Evolutionary conservation across 306 rosid species (phyloP), one percentile per base, ranked within the genome.

Genomic region (Hippophae gyantsensis): DNA sequence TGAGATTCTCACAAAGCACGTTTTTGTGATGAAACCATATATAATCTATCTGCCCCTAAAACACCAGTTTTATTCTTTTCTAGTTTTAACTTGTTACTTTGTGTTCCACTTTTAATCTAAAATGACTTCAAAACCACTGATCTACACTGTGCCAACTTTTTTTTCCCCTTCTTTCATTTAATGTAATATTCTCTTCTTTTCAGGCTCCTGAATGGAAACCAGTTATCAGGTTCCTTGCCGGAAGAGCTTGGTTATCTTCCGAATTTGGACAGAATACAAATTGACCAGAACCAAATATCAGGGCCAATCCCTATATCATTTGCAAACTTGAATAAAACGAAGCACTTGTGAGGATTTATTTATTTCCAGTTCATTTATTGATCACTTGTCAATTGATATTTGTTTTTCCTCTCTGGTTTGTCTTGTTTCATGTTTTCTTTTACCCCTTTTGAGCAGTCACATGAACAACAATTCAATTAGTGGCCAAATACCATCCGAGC

Each of bases 401-500:
- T 62, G 61, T 68, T 51, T 69, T 79, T 76, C 59, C 44, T 65
- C 38, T 14, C 26, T 1, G 38, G 64, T 14, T 71, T 70, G 60
- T 53, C 71, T 58, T 18, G 58, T 48, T 44, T 52, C 56, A 52
- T 75, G 50, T 56, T 27, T 71, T 47, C 54, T 76, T 69, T 32
- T 32, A 2, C 38, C 38, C 38, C 38, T 32, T 32, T 32, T 32
- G 38, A 32, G 64, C 85, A 83, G 89, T 48, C 89, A 83, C 82
- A 49, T 83, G 73, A 83, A 83, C 74, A 83, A 83, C 79, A 83
- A 83, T 69, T 83, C 89, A n/a, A 76, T 83, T 64, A 74, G 9
- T 54, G 83, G 83, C 69, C 74, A 63, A 83, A 70, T 83, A 71
- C 83, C 89, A 47, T 12, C 65, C 13, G 56, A 56, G 66, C 81